Percentiles rank a stretch among this genome's conserved stretches.
Evolutionary conservation across 2,329 filamentous ascomycete genomes (phyloP).

Genomic region (Paraphaeosphaeria sporulosa): DNA sequence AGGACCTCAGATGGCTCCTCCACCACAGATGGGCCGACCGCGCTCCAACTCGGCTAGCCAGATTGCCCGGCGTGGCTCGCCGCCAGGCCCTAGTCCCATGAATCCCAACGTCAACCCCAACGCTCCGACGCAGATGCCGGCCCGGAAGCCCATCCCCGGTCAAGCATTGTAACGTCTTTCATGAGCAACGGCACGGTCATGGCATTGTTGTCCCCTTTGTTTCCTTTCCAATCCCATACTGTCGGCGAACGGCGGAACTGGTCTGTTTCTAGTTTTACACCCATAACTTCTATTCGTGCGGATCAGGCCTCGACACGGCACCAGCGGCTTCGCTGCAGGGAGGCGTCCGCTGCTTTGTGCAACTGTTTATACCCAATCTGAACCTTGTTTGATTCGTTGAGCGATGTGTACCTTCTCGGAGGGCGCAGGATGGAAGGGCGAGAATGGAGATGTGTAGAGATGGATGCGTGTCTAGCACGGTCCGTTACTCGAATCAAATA

Average conservation of each 20-base stretch:
- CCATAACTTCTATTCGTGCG: constrained; percentile 14
- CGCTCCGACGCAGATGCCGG: constrained; percentile 36
- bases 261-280: neutral
- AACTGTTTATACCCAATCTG: constrained; percentile 11
- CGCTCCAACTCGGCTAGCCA: constrained; percentile 49
- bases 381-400: constrained; percentile 3
- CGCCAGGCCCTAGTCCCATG: constrained; percentile 48
- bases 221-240: neutral
- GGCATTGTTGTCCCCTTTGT: constrained; percentile 20
- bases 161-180: constrained; percentile 50
- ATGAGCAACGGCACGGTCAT: constrained; percentile 32
- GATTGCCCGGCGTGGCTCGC: constrained; percentile 37
- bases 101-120: constrained; percentile 34
- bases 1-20: constrained; percentile 41
- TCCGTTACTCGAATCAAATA: constrained; percentile 2
- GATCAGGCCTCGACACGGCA: constrained; percentile 7
- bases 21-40: constrained; percentile 43
- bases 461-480: neutral
- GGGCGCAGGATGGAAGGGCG: neutral
- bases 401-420: constrained; percentile 5
- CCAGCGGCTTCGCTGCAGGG: constrained; percentile 5
- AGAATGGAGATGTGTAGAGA: neutral
- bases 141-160: constrained; percentile 58
- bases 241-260: constrained; percentile 4
- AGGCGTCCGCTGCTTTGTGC: constrained; percentile 1